Evolutionary conservation across 441 rosid genomes (phyloP), one percentile per base, ranked within the genome.

Genomic region (Arabidopsis hybrid): DNA sequence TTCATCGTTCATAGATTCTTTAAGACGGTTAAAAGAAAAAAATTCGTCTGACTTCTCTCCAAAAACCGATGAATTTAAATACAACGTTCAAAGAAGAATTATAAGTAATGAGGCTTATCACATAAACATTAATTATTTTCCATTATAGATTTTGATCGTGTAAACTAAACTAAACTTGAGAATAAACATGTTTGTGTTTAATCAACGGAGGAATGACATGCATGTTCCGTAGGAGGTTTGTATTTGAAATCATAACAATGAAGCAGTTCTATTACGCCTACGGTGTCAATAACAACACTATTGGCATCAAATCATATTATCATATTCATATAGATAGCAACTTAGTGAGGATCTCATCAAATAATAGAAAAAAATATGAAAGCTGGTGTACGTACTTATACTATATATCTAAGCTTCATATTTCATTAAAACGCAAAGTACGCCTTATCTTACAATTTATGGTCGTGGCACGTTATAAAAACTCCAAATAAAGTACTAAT

Each of bases 341-440:
- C 64, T 34, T n/a, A 13, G 26, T 43, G 38, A 36, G 35, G 63
- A 60, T 39, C 2, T 49, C 17, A 38, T 14, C 10, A 38, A 52
- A 60, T 14, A 18, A 52, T 11, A 21, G 18, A n/a, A 56, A 1
- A 26, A 4, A 12, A 16, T 45, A 4, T n/a, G 29, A 45, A 32
- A 72, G 56, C 71, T 55, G 1, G 50, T 35, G 10, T 46, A 35
- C 9, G 59, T 46, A 56, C 29, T 45, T 64, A 18, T 51, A 52
- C 7, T 38, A 47, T 32, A 5, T 32, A 50, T 18, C 56, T 13
- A 42, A 42, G 14, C 36, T 36, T 21, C 13, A 56, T 46, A 57
- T 64, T 45, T 56, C 65, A 73, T 57, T 45, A 43, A 57, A 73
- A 65, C 66, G 34, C 59, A 65, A 56, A 56, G 39, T 56, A 46